phyloP scores from a whole-genome alignment of 208 protist species.

The Trypanosoma mega region DNA sequence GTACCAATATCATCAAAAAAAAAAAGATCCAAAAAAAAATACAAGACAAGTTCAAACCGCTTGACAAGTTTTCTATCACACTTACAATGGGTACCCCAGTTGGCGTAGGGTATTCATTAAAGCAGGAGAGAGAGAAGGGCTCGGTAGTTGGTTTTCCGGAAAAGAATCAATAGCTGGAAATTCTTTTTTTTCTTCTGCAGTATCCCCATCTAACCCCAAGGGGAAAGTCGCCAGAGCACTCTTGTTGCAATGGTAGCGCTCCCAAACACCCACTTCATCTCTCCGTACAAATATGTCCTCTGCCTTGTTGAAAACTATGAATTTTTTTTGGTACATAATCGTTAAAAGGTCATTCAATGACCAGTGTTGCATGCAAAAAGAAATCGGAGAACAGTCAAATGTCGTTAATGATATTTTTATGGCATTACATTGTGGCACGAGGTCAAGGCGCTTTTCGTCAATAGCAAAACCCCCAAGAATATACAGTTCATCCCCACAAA shows the following conservation, averaged over 20 bases:
- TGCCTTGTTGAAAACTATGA: conserved; percentile 18
- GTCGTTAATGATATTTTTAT: conserved; percentile 13
- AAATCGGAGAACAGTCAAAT: conserved; percentile 12
- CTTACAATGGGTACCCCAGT: not conserved
- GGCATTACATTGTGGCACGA: conserved; percentile 5
- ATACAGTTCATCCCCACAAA: conserved; percentile 11
- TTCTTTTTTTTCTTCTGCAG: not conserved
- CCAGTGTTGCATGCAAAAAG: conserved; percentile 18
- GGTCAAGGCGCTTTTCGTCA: conserved; percentile 6
- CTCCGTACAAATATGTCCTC: conserved; percentile 13
- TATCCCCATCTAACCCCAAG: not conserved
- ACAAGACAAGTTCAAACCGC: not conserved
- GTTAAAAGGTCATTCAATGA: not conserved
- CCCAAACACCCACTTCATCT: not conserved
- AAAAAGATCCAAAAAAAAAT: not conserved
- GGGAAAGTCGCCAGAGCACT: not conserved
- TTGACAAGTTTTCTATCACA: not conserved
- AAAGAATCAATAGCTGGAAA: not conserved
- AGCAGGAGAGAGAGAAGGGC: not conserved
- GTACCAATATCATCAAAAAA: too few species aligned
- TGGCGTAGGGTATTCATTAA: not conserved
- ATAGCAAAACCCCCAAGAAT: conserved; percentile 12
- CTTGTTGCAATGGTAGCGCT: conserved; percentile 7
- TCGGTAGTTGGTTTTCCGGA: not conserved
- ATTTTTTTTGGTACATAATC: conserved; percentile 16